These are phyloP conservation scores for Saccharum officinarum DNA, from an alignment of 176 grass and related monocot genomes.

Conservation along the genomic window DNA sequence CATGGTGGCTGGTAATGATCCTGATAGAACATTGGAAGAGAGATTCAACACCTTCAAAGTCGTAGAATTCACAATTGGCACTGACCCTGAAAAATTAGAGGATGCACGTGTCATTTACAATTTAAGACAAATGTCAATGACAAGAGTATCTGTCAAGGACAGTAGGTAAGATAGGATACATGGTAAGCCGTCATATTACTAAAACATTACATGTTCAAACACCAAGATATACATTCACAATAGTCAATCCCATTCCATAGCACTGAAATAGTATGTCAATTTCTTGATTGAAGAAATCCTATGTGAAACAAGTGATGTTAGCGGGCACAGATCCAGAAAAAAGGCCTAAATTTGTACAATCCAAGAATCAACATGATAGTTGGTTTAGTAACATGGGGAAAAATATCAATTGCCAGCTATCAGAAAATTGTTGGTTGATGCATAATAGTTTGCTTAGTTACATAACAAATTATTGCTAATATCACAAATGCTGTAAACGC, in stretches of 20 bases:
- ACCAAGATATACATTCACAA: not conserved
- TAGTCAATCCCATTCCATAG: not conserved
- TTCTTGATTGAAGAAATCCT: slow-evolving; percentile 11
- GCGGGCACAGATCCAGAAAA: not conserved
- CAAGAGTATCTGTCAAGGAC: not conserved
- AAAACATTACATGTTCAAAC: not conserved
- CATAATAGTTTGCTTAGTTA: not conserved
- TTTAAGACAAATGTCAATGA: not conserved
- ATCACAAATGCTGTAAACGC: not conserved
- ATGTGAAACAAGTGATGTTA: not conserved
- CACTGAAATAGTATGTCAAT: not conserved
- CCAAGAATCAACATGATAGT: not conserved
- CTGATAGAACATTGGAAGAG: slow-evolving; percentile 79
- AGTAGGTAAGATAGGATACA: not conserved
- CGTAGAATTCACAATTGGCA: slow-evolving; percentile 73
- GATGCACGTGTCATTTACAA: slow-evolving; percentile 17
- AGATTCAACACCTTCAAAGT: slow-evolving; percentile 89
- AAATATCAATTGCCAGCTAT: not conserved
- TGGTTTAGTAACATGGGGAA: not conserved
- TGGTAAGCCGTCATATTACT: not conserved
- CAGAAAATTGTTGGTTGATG: not conserved
- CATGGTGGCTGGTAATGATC: slow-evolving; percentile 66
- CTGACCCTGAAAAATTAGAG: slow-evolving; percentile 61
- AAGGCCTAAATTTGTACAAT: slow-evolving; percentile 20
- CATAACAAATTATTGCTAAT: not conserved